These are phyloP conservation scores for Scenedesmus sp. DNA, from an alignment of 163 green algal species.

Conservation along the genomic window DNA sequence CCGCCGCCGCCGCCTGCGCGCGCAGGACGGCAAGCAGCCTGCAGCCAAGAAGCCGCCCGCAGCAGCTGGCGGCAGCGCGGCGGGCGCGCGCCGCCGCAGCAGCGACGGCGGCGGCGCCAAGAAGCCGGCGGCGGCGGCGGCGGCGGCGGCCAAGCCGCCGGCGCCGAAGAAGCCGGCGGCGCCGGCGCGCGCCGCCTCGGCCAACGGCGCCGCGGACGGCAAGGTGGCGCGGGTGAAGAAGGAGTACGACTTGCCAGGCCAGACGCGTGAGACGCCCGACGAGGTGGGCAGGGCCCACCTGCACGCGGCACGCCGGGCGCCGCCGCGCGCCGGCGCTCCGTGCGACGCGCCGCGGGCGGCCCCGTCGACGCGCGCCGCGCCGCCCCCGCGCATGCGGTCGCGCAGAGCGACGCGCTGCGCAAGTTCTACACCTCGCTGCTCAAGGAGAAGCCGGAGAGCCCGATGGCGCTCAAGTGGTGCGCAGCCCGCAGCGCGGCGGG, in stretches of 20 bases:
- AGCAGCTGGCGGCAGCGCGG: too few species aligned
- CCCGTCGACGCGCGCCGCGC: too few species aligned
- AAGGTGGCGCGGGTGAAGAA: slow-evolving; percentile 59
- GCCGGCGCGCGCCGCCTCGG: background rate
- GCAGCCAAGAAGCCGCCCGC: slow-evolving; percentile 4
- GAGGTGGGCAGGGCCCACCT: slow-evolving; percentile 69
- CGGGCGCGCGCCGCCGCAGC: too few species aligned
- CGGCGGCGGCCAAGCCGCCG: background rate
- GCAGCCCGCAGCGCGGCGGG: background rate
- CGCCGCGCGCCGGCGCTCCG: too few species aligned
- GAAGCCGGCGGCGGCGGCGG: background rate
- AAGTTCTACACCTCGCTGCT: slow-evolving; percentile 81
- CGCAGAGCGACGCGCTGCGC: slow-evolving; percentile 64
- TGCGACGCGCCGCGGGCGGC: background rate
- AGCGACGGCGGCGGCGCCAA: too few species aligned
- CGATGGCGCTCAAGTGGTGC: slow-evolving; percentile 80
- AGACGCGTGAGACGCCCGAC: slow-evolving; percentile 69
- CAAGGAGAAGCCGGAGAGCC: slow-evolving; percentile 74
- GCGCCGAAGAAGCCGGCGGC: slow-evolving; percentile 15
- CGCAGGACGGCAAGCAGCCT: background rate
- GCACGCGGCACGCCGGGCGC: too few species aligned
- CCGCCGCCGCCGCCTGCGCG: too few species aligned
- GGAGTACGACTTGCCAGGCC: slow-evolving; percentile 72
- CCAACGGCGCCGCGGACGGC: slow-evolving; percentile 1
- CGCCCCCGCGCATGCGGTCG: too few species aligned